Conservation (phyloP, 208 protist genomes). For the Polymyxa betae region DNA sequence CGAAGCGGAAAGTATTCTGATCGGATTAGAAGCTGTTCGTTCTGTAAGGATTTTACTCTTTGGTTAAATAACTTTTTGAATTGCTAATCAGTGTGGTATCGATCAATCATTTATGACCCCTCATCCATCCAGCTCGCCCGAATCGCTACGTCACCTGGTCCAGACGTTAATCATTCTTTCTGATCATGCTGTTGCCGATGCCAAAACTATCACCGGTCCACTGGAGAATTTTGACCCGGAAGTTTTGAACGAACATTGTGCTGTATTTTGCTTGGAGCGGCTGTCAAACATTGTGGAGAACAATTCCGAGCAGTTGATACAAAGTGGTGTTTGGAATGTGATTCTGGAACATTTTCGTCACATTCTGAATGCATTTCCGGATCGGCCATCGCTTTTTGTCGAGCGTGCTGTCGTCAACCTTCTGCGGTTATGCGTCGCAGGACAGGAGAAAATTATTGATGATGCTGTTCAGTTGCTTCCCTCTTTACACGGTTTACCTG, state of each 20-base stretch:
- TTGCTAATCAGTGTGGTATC: conserved; percentile 10
- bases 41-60: background rate
- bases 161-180: conserved; percentile 2
- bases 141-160: background rate
- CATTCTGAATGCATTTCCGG: background rate
- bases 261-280: background rate
- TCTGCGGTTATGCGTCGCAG: background rate
- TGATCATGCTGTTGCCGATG: background rate
- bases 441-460: background rate
- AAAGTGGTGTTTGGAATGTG: background rate
- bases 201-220: background rate
- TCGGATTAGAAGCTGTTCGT: background rate
- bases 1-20: background rate
- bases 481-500: background rate
- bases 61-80: background rate
- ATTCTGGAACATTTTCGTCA: background rate
- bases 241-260: background rate
- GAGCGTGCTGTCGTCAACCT: conserved; percentile 9
- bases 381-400: background rate
- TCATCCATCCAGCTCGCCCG: background rate
- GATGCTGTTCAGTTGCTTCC: background rate
- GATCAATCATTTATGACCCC: background rate
- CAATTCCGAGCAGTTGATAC: background rate
- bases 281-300: background rate
- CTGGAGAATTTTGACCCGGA: background rate